phyloP scores from a whole-genome alignment of 2,329 filamentous ascomycete species.

The Knufia petricola region DNA sequence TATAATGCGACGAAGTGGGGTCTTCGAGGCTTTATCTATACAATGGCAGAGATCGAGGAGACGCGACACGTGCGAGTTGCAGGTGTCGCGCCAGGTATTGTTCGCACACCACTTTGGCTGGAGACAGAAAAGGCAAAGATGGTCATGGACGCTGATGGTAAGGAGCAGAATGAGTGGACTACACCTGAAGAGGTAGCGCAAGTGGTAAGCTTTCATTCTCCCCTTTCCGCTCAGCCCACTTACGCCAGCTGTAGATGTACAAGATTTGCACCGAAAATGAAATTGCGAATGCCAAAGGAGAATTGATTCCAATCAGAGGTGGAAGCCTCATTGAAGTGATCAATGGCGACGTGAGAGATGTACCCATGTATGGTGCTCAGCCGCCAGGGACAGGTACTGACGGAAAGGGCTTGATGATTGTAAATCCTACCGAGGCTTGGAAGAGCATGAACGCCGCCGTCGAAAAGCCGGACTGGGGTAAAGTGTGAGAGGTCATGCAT shows the following conservation, averaged over 20 bases:
- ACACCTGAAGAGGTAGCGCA: conserved; percentile 51
- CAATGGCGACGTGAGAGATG: conserved; percentile 41
- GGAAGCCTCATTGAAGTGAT: conserved; percentile 50
- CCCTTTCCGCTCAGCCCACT: background rate
- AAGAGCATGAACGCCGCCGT: conserved; percentile 7
- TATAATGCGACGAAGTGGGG: conserved; percentile 43
- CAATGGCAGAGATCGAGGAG: conserved; percentile 40
- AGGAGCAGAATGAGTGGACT: conserved; percentile 44
- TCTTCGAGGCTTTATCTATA: conserved; percentile 41
- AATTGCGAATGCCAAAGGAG: conserved; percentile 3
- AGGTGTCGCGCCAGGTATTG: conserved; percentile 50
- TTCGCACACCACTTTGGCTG: conserved; percentile 53
- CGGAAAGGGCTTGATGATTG: background rate
- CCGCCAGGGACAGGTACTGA: conserved; percentile 5
- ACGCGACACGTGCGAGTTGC: conserved; percentile 45
- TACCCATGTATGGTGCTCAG: conserved; percentile 41
- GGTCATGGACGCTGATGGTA: conserved; percentile 30
- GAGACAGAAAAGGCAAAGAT: conserved; percentile 51
- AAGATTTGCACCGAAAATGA: conserved; percentile 6
- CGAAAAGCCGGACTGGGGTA: conserved; percentile 7
- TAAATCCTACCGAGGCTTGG: background rate
- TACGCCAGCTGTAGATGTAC: conserved; percentile 30
- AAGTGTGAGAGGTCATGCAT: background rate
- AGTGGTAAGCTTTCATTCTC: conserved; percentile 42
- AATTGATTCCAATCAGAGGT: conserved; percentile 8